A percentile compares a stretch with the other conserved stretches of the same genome.
phyloP scores from a whole-genome alignment of 139 green algal genomes.

The Closterium sp. region DNA sequence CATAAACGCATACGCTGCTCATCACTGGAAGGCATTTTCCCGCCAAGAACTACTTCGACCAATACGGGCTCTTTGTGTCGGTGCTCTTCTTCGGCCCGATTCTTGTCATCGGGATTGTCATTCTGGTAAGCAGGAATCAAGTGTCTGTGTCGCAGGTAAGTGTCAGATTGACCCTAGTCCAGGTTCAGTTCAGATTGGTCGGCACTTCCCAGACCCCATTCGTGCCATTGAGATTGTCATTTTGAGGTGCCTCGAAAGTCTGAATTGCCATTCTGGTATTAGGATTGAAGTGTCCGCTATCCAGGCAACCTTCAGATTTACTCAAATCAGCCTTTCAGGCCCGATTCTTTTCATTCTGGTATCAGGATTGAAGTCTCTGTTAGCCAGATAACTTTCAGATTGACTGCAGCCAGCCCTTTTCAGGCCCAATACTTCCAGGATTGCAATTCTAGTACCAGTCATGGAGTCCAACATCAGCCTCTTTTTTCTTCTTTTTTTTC shows the following conservation, averaged over 20 bases:
- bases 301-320: too few relatives aligned
- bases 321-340: too few relatives aligned
- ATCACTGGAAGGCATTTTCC: conserved; percentile 6
- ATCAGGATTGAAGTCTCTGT: neutral
- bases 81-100: neutral
- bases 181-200: neutral
- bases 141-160: neutral
- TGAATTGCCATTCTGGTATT: too few relatives aligned
- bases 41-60: conserved; percentile 5
- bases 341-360: too few relatives aligned
- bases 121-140: neutral
- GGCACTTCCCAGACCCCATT: neutral
- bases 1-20: neutral
- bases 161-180: neutral
- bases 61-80: neutral
- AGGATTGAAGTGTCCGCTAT: too few relatives aligned
- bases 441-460: neutral
- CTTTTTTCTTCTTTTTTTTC: too few relatives aligned
- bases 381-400: too few relatives aligned
- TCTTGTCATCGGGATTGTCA: neutral
- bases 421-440: neutral
- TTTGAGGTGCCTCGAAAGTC: neutral
- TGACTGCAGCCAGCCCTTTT: neutral
- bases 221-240: neutral
- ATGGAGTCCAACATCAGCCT: too few relatives aligned